Base-by-base conservation (phyloP, 1,284 basidiomycete species). In the Bjerkandera adusta region DNA sequence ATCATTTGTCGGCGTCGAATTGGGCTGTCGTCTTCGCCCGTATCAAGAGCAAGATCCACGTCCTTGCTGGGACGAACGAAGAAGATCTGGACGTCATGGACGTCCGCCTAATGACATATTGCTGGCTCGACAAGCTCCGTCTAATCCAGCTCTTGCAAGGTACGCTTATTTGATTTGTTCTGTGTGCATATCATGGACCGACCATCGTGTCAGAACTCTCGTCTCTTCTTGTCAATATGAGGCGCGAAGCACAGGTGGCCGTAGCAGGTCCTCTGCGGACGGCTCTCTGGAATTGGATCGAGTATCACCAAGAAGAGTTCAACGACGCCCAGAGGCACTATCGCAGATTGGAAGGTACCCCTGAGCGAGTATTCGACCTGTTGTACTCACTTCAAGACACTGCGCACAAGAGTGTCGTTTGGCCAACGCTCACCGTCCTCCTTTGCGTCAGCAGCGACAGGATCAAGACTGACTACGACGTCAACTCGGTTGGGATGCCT, bases 271-370 rank as follows among this genome's bases (percentile, higher is more conserved):
- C 86, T 15, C 72, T 97, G 26, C 81, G 92, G 12, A 76, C 81
- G 27, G 90, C 90, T 0, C 75, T 97, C 24, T 96, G 93, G 92
- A 91, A 90, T 50, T 97, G 92, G 92, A 86, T 97, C 40, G 85
- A 90, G 38, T 75, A 83, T 12, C 89, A 87, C 60, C 89, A 92
- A 0, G 68, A 73, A 10, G 92, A 97, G 60, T 97, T 85, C 62
- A 85, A 86, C 42, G 83, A 87, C 3, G 73, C 85, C 3, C 75
- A 92, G 33, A 73, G 77, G 6, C 70, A 73, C 11, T 74, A 82
- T 37, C 81, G 84, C 29, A 75, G 73, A 39, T 70, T 90, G 12
- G 92, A 94, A 49, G 89, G 88, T 37, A 82, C 83, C 0, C 83
- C 91, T 1, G 91, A 94, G 59, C 79, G 86, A 11, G 78, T 93